Percentiles rank a stretch among this genome's conserved stretches.
These are phyloP conservation scores for Tephrocybe sp. DNA, from an alignment of 768 basidiomycete genomes.

Conservation along the genomic window DNA sequence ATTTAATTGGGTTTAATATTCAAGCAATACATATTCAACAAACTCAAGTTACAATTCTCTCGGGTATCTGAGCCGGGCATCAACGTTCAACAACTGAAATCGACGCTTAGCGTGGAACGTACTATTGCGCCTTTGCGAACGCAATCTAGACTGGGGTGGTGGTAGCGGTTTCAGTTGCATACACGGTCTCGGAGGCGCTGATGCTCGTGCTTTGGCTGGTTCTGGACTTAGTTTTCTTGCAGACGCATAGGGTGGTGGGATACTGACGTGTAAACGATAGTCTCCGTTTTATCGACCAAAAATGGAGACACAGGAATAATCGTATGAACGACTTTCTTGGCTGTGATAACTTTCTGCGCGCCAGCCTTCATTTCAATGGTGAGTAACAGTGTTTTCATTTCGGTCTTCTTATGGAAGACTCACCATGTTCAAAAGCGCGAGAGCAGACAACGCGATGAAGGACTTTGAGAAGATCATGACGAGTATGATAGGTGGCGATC, in stretches of 20 bases:
- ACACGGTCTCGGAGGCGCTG: slow-evolving; percentile 5
- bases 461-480: not conserved
- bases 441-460: not conserved
- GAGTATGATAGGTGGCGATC: not conserved
- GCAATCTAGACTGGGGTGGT: not conserved
- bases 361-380: not conserved
- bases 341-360: slow-evolving; percentile 14
- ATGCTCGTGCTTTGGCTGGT: slow-evolving; percentile 20
- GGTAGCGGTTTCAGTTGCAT: not conserved
- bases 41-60: no score
- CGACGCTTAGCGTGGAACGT: no score
- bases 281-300: slow-evolving; percentile 21
- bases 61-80: no score
- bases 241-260: not conserved
- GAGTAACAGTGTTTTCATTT: not conserved
- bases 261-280: slow-evolving; percentile 25
- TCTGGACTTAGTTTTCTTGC: not conserved
- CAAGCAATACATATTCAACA: no score
- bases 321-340: slow-evolving; percentile 18
- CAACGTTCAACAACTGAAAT: no score
- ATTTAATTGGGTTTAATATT: no score
- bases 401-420: not conserved
- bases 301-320: slow-evolving; percentile 21
- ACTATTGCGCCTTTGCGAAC: no score
- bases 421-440: not conserved